Conservation (phyloP, 805 yeast species). For the Cyberlindnera xylosilytica region DNA sequence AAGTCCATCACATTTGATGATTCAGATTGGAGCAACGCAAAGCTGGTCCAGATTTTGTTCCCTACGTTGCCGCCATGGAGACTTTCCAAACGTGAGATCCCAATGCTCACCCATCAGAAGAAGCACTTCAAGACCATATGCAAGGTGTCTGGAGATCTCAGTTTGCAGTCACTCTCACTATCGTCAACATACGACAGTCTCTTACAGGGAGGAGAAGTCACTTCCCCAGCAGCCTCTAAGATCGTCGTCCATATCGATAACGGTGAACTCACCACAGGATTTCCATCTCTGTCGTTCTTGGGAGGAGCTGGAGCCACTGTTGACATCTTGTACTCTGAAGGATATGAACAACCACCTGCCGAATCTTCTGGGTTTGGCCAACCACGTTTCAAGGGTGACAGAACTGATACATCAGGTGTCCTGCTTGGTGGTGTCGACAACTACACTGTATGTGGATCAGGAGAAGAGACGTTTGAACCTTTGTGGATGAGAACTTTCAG, state of each 20-base stretch:
- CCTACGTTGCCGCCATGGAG: neutral
- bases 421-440: slow-evolving; percentile 1
- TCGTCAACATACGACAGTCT: no score
- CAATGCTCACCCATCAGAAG: neutral
- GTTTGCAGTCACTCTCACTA: no score
- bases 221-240: no score
- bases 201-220: no score
- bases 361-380: neutral
- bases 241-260: no score
- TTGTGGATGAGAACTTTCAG: slow-evolving; percentile 3
- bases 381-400: neutral
- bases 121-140: neutral
- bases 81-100: neutral
- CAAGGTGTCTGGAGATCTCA: neutral
- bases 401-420: slow-evolving; percentile 3
- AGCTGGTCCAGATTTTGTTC: neutral
- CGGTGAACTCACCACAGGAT: no score
- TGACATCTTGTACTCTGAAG: neutral
- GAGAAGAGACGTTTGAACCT: neutral
- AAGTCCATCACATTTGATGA: neutral
- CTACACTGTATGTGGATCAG: neutral
- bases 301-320: neutral
- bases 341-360: neutral
- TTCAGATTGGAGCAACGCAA: neutral
- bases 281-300: neutral